A percentile compares a stretch with the other conserved stretches of the same genome.
phyloP scores from a whole-genome alignment of 148 eudicot genomes.

The Fagopyrum tataricum region DNA sequence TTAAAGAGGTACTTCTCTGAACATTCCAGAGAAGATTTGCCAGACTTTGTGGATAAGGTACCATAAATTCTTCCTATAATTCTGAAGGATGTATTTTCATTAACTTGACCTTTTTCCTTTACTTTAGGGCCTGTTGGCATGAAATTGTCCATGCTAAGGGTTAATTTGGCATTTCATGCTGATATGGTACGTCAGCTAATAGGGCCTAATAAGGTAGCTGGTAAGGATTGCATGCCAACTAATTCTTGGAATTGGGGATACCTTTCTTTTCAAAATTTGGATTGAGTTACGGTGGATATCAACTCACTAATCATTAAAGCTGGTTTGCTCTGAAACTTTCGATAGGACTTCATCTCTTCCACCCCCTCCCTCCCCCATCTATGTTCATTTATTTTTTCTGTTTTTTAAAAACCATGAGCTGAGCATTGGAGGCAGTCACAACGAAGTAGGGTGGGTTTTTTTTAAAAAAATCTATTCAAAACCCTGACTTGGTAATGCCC shows the following conservation, averaged over 20 bases:
- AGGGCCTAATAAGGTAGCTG: neutral
- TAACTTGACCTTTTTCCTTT: neutral
- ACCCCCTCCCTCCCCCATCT: neutral
- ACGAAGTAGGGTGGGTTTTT: no score
- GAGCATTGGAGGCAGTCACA: no score
- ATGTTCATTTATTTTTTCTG: neutral
- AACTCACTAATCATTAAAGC: neutral
- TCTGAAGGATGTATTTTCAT: neutral
- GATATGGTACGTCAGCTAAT: neutral
- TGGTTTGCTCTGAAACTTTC: conserved; percentile 1
- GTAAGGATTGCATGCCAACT: neutral
- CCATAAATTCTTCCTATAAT: neutral
- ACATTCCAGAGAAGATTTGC: conserved; percentile 69
- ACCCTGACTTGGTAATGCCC: no score
- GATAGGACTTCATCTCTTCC: neutral
- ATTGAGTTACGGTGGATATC: neutral
- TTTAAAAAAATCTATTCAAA: no score
- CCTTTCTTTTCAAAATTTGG: neutral
- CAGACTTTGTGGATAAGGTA: conserved; percentile 92
- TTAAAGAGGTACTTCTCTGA: conserved; percentile 60
- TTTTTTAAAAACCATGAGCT: no score
- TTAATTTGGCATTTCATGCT: neutral
- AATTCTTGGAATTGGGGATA: neutral
- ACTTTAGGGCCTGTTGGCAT: neutral
- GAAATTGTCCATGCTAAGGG: neutral